A percentile compares a stretch with the other conserved stretches of the same genome.
Conservation (phyloP, 208 protist genomes). For the Balamuthia mandrillaris region DNA sequence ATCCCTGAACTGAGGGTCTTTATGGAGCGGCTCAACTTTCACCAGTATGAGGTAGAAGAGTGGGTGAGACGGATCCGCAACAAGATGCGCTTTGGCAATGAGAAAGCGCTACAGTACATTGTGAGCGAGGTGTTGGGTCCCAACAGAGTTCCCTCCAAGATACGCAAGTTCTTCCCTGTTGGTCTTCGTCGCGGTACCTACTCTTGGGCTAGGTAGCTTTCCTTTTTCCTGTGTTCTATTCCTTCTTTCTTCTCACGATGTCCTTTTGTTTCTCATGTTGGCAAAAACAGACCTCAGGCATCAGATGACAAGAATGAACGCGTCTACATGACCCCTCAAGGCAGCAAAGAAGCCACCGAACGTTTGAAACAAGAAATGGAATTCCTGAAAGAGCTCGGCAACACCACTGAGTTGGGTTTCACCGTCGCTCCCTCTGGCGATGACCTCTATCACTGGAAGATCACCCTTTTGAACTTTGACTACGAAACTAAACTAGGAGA, state of each 20-base stretch:
- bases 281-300: no score
- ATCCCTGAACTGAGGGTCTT: constrained; percentile 4
- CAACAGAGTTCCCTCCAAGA: background rate
- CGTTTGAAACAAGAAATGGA: constrained; percentile 5
- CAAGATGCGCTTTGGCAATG: background rate
- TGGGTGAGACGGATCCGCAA: constrained; percentile 11
- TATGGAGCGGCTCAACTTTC: background rate
- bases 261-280: no score
- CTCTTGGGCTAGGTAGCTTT: no score
- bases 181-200: background rate
- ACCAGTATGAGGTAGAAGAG: constrained; percentile 27
- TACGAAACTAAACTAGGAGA: constrained; percentile 21
- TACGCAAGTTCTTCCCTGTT: background rate
- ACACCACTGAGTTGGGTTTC: background rate
- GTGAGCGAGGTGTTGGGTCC: background rate
- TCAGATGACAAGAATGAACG: no score
- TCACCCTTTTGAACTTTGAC: constrained; percentile 14
- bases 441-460: constrained; percentile 36
- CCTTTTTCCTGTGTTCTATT: no score
- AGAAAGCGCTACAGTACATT: background rate
- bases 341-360: background rate
- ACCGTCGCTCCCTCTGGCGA: background rate
- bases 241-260: background rate
- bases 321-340: background rate
- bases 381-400: constrained; percentile 9